Conservation (phyloP, 257 asterid species). For the Solanum acaule region DNA sequence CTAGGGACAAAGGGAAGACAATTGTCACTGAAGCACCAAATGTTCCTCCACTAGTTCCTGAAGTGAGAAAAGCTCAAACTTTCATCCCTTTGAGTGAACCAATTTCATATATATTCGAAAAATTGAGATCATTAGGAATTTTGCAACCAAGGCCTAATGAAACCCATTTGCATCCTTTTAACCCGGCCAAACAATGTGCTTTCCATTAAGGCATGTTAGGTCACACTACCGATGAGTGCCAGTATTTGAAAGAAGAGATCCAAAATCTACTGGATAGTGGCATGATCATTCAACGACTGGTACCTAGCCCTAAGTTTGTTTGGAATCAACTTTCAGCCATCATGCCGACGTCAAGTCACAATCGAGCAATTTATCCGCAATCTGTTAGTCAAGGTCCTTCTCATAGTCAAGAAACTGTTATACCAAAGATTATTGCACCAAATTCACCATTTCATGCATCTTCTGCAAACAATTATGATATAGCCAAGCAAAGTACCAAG, state of each 20-base stretch:
- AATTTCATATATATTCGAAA: too few species aligned
- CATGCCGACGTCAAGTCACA: background rate
- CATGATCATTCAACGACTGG: background rate
- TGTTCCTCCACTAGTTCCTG: background rate
- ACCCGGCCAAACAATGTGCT: background rate
- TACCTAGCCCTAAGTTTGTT: background rate
- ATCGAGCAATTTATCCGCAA: too few species aligned
- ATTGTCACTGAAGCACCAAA: background rate
- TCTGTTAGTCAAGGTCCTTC: background rate
- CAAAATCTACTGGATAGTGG: background rate
- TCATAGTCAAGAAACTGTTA: background rate
- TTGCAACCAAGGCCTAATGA: too few species aligned
- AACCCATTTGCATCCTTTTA: too few species aligned
- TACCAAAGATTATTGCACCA: too few species aligned
- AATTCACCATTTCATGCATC: too few species aligned
- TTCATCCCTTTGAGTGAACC: too few species aligned
- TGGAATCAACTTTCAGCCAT: background rate
- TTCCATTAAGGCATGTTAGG: background rate
- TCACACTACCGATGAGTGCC: background rate
- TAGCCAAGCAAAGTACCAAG: too few species aligned
- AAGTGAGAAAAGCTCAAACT: background rate
- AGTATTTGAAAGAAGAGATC: background rate
- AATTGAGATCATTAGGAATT: too few species aligned
- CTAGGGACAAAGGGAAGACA: background rate
- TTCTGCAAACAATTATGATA: too few species aligned